Evolutionary conservation across 2,329 filamentous ascomycete genomes (phyloP), one percentile per base, ranked within the genome.

Genomic region (Seiridium unicorne): DNA sequence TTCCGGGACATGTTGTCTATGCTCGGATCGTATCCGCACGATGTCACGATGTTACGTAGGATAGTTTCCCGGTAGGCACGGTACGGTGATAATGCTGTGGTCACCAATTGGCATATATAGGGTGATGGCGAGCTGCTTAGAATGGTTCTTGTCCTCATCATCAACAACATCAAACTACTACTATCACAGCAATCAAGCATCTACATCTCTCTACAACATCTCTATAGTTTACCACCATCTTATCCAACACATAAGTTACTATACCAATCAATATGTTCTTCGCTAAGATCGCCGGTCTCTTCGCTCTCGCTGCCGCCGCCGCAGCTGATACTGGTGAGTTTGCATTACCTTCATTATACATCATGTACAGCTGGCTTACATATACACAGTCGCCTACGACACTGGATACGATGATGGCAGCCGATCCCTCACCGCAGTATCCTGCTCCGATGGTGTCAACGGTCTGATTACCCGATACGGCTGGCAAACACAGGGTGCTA

Each of bases 401-500:
- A 76, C 77, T 26, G 86, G 82, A 70, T 95, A 91, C 77, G 90
- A 93, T 70, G 77, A 88, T 63, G 72, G 72, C 51, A 65, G 65
- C 61, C 82, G 86, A 60, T 79, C 83, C 49, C 72, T 93, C 58
- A 79, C 75, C 40, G 72, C 69, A 4, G 81, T 92, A 49, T 72
- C 87, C 62, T 92, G 89, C 83, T 89, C 85, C 38, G 85, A 91
- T 69, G 89, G 89, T 58, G 51, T 63, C 62, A 88, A 91, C 74
- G 89, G 89, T 60, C 81, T 92, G 63, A 84, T 84, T 63, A 86
- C 82, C 67, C 82, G 79, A 68, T 85, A 84, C 76, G 79, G 79
- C 66, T 90, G 84, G 84, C 70, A 75, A 57, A 85, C 75, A 1
- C 83, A 86, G 73, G 79, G 79, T 57, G 68, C 79, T 36, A 72